phyloP scores from a whole-genome alignment of 495 filamentous ascomycete species.

The Tetracladium setigerum region DNA sequence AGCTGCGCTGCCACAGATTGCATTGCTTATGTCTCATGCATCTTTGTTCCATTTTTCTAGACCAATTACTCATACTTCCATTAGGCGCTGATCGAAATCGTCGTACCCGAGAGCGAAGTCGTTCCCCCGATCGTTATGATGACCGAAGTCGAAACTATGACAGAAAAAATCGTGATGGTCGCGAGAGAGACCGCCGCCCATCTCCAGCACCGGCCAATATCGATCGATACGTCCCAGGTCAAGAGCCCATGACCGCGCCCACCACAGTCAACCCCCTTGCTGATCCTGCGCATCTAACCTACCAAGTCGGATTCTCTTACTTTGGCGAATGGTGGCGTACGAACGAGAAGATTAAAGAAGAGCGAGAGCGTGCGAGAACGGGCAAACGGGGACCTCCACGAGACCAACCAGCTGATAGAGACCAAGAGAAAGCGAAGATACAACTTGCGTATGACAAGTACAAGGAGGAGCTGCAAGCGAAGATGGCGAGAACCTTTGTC shows the following conservation, averaged over 20 bases:
- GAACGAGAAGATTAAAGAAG: constrained; percentile 79
- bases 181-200: constrained; percentile 56
- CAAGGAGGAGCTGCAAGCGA: constrained; percentile 87
- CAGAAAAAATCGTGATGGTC: constrained; percentile 50
- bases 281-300: constrained; percentile 79
- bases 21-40: too few species aligned
- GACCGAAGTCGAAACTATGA: constrained; percentile 58
- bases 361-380: constrained; percentile 69
- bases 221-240: constrained; percentile 92
- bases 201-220: constrained; percentile 65
- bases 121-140: constrained; percentile 75
- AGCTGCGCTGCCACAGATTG: background rate
- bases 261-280: constrained; percentile 65
- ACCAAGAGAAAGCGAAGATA: constrained; percentile 82
- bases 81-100: constrained; percentile 25
- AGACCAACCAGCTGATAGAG: constrained; percentile 77
- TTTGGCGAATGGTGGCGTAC: constrained; percentile 95
- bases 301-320: constrained; percentile 92
- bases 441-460: constrained; percentile 89
- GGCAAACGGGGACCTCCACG: constrained; percentile 68
- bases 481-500: constrained; percentile 85
- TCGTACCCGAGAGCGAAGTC: constrained; percentile 49
- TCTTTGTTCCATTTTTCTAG: too few species aligned
- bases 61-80: constrained; percentile 8
- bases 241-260: constrained; percentile 50